These are phyloP conservation scores for Coelastrella sp. DNA, from an alignment of 139 green algal genomes.

Conservation along the genomic window DNA sequence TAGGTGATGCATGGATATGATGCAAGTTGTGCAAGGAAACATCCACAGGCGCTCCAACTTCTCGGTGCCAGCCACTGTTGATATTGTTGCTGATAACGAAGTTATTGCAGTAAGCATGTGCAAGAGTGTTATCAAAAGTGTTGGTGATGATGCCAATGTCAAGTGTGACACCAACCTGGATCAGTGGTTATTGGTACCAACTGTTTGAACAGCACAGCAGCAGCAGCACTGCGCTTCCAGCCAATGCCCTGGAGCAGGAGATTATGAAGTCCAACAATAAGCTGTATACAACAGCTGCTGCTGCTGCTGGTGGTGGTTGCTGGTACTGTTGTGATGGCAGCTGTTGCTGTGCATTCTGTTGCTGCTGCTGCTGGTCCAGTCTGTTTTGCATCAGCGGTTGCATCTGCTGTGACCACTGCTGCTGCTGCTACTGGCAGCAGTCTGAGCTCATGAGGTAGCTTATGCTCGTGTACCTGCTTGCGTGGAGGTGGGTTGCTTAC, in stretches of 20 bases:
- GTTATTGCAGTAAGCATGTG: too few relatives aligned
- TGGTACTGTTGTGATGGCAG: neutral
- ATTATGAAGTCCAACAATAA: neutral
- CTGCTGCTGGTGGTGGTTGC: too few relatives aligned
- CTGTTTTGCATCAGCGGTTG: neutral
- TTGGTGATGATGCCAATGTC: neutral
- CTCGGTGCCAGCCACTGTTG: neutral
- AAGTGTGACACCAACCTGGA: neutral
- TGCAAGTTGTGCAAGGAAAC: too few relatives aligned
- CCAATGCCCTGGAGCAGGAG: slow-evolving; percentile 2
- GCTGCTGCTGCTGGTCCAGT: too few relatives aligned
- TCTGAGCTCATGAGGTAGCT: neutral
- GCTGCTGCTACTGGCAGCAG: slow-evolving; percentile 10
- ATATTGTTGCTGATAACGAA: neutral
- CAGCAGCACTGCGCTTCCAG: slow-evolving; percentile 32
- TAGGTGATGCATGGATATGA: too few relatives aligned
- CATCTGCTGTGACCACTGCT: neutral
- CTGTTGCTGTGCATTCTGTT: too few relatives aligned
- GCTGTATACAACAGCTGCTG: neutral
- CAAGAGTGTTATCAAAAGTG: too few relatives aligned
- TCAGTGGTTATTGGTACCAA: neutral
- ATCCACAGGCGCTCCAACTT: too few relatives aligned
- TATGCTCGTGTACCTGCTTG: neutral
- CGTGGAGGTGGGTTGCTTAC: too few relatives aligned
- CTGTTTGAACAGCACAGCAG: slow-evolving; percentile 35